Base-by-base conservation (phyloP, 163 green algal species). In the Prototheca wickerhamii region DNA sequence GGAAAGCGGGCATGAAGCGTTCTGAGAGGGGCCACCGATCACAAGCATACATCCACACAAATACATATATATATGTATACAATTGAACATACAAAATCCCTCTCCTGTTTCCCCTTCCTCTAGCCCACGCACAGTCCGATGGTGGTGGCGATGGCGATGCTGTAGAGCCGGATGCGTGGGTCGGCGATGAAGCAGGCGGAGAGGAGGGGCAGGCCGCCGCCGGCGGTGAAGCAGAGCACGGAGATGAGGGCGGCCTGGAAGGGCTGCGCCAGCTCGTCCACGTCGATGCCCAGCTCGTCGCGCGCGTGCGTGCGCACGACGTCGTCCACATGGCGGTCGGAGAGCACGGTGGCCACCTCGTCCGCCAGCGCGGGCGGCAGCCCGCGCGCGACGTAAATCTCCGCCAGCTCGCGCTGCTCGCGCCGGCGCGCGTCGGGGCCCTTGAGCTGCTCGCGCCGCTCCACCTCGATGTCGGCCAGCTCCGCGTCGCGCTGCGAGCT, bases 211-310 rank as follows among this genome's bases (percentile, higher is more conserved):
- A 95, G 69, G 8, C 58, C 61, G 8, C 81, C 90, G 8, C 90
- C 90, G 7, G 82, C 7, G 3, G 70, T 78, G 73, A 96, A 96
- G 28, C 85, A 85, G 5, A 87, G 18, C 3, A 80, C 76, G 4
- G 81, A 91, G 4, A 86, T 78, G 25, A 88, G 43, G 4, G 79
- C 77, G 0, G 89, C 89, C 61, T 70, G 68, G n/a, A 60, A 26
- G 3, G 90, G 90, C 58, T 95, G 94, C 8, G 86, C 71, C 50
- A 96, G 71, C 34, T 91, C 84, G 63, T 96, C 90, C 1, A 96
- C 62, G 71, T 96, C 87, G 44, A 96, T 96, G 58, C 90, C 90
- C 49, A 96, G 78, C 78, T 96, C 90, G 56, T 96, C 90, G 0
- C 90, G 76, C 6, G 89, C 90, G 53, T 96, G 90, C 4, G 89